Evolutionary conservation across 805 yeast genomes (phyloP).

Genomic region (Sugiyamaella floridensis): DNA sequence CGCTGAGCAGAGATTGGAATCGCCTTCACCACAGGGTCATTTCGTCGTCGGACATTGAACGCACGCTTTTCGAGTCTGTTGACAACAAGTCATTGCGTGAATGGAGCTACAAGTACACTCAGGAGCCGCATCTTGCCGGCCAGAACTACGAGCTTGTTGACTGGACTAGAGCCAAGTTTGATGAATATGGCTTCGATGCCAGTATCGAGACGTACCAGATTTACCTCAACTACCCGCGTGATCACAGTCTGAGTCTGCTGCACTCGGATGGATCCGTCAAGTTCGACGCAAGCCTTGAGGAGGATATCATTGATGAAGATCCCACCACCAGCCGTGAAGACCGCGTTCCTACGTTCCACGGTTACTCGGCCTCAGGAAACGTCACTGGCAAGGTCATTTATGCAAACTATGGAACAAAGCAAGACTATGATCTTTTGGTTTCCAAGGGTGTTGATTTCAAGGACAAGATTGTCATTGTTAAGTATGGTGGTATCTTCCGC

Average conservation of each 20-base stretch:
- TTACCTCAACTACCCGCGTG: slow-evolving; percentile 57
- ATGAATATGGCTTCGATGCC: slow-evolving; percentile 52
- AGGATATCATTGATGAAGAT: slow-evolving; percentile 48
- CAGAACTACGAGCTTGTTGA: slow-evolving; percentile 35
- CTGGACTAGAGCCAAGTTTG: slow-evolving; percentile 54
- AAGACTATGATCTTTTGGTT: slow-evolving; percentile 48
- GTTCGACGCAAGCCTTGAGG: slow-evolving; percentile 48
- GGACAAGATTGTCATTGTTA: slow-evolving; percentile 57
- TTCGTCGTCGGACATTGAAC: slow-evolving; percentile 62
- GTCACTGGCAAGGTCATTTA: slow-evolving; percentile 60
- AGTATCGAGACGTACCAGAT: slow-evolving; percentile 52
- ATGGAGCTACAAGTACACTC: slow-evolving; percentile 49
- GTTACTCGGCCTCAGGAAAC: slow-evolving; percentile 69
- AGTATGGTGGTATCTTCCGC: slow-evolving; percentile 62
- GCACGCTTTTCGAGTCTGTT: slow-evolving; percentile 46
- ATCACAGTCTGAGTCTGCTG: slow-evolving; percentile 44
- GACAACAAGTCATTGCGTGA: slow-evolving; percentile 35
- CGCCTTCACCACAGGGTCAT: slow-evolving; percentile 60
- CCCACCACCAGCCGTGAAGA: slow-evolving; percentile 41
- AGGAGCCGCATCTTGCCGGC: slow-evolving; percentile 51
- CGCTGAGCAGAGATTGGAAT: slow-evolving; percentile 72
- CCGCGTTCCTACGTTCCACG: slow-evolving; percentile 65
- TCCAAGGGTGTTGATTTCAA: slow-evolving; percentile 42
- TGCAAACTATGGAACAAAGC: slow-evolving; percentile 60
- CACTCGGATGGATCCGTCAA: slow-evolving; percentile 29